Conservation (phyloP, 305 asterid species). For the Fraxinus sp. region DNA sequence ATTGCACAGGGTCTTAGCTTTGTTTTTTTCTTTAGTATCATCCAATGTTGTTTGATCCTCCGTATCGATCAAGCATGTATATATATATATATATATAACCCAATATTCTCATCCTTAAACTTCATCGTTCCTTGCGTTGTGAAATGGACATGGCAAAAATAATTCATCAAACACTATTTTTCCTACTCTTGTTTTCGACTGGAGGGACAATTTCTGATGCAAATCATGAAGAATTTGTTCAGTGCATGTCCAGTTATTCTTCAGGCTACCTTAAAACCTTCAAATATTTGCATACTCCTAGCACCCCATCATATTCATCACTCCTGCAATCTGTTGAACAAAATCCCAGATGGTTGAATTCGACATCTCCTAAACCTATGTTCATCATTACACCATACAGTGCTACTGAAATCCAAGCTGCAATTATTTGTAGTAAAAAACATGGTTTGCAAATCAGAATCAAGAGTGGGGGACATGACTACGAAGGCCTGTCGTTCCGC, state of each 20-base stretch:
- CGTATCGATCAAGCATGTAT: background rate
- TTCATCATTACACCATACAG: slow-evolving; percentile 34
- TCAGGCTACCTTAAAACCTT: slow-evolving; percentile 18
- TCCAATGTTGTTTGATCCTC: background rate
- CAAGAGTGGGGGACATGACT: slow-evolving; percentile 45
- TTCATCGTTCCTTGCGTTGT: background rate
- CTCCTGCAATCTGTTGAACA: slow-evolving; percentile 41
- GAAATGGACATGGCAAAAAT: background rate
- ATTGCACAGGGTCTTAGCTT: background rate
- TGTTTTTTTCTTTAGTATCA: background rate
- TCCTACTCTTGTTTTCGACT: slow-evolving; percentile 19
- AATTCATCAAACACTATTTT: background rate
- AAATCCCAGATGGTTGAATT: slow-evolving; percentile 42
- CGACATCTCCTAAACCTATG: slow-evolving; percentile 27
- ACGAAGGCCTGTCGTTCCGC: slow-evolving; percentile 40
- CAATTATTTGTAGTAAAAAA: slow-evolving; percentile 30
- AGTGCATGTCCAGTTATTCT: slow-evolving; percentile 35
- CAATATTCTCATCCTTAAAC: background rate
- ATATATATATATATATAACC: background rate
- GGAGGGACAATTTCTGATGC: slow-evolving; percentile 19
- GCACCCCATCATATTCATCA: slow-evolving; percentile 31
- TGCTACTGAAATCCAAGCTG: slow-evolving; percentile 26
- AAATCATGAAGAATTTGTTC: slow-evolving; percentile 25
- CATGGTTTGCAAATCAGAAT: slow-evolving; percentile 30
- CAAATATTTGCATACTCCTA: slow-evolving; percentile 28